These are phyloP conservation scores for Stylosanthes scabra DNA, from an alignment of 331 rosid genomes.

Conservation along the genomic window DNA sequence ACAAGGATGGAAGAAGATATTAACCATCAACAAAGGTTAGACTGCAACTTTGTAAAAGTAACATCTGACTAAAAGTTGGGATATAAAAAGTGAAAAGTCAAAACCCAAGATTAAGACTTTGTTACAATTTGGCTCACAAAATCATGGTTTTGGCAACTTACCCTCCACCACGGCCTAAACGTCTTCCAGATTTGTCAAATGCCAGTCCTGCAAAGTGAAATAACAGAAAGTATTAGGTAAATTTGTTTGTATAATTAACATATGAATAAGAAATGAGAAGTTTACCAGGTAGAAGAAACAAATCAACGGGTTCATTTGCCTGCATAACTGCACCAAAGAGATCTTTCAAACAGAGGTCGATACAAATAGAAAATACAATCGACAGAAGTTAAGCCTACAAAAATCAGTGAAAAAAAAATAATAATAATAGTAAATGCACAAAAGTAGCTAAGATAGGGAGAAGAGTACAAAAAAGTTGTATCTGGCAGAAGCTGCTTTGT, in stretches of 20 bases:
- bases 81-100: slow-evolving; percentile 25
- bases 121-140: slow-evolving; percentile 12
- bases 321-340: slow-evolving; percentile 82
- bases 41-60: slow-evolving; percentile 3
- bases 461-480: slow-evolving; percentile 19
- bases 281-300: slow-evolving; percentile 88
- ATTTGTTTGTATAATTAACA: slow-evolving; percentile 17
- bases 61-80: not conserved
- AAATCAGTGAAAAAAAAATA: slow-evolving; percentile 24
- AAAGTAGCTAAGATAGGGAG: slow-evolving; percentile 30
- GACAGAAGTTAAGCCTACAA: slow-evolving; percentile 41
- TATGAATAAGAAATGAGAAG: slow-evolving; percentile 12
- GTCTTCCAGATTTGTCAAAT: slow-evolving; percentile 90
- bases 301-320: slow-evolving; percentile 89
- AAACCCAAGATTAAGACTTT: slow-evolving; percentile 27
- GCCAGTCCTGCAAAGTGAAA: slow-evolving; percentile 71
- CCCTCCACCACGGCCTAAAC: slow-evolving; percentile 99
- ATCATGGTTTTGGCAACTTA: slow-evolving; percentile 35
- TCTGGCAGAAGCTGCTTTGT: slow-evolving; percentile 17
- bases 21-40: slow-evolving; percentile 23
- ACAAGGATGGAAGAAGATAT: slow-evolving; percentile 11
- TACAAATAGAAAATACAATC: slow-evolving; percentile 38
- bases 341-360: slow-evolving; percentile 43
- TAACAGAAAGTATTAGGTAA: slow-evolving; percentile 18
- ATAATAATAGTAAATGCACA: slow-evolving; percentile 32